Conservation (phyloP, 2,329 filamentous ascomycete genomes). For the Ophiostoma triangulosporum region DNA sequence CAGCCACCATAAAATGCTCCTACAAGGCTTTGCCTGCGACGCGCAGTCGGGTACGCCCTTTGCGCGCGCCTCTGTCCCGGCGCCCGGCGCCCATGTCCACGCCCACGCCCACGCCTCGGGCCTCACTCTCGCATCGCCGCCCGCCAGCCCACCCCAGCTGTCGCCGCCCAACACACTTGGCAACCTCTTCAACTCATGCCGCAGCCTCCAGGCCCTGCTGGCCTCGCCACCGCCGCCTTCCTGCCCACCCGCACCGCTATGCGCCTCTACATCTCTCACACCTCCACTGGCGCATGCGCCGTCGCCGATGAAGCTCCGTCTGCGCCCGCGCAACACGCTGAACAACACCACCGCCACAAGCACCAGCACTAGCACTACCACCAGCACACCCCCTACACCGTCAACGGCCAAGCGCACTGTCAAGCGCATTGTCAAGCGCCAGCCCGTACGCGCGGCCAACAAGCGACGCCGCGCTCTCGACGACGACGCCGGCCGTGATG, state of each 20-base stretch:
- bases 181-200: constrained; percentile 46
- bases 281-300: constrained; percentile 41
- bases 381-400: background rate
- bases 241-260: constrained; percentile 18
- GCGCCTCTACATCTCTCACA: constrained; percentile 31
- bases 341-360: constrained; percentile 12
- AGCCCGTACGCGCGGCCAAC: constrained; percentile 30
- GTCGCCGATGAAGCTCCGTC: constrained; percentile 39
- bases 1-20: constrained; percentile 6
- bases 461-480: constrained; percentile 37
- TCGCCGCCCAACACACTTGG: constrained; percentile 33
- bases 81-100: background rate
- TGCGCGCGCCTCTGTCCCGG: background rate
- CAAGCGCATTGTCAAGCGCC: constrained; percentile 40
- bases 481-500: constrained; percentile 28
- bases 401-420: constrained; percentile 29
- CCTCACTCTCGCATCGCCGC: constrained; percentile 41
- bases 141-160: constrained; percentile 37
- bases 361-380: background rate
- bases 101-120: background rate
- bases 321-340: constrained; percentile 30
- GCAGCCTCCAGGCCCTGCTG: constrained; percentile 47
- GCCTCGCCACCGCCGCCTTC: constrained; percentile 19
- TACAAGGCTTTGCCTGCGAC: constrained; percentile 12
- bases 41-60: constrained; percentile 5